Base-by-base conservation (phyloP, 1,284 basidiomycete genomes). In the Cutaneotrichosporon cavernicola region DNA sequence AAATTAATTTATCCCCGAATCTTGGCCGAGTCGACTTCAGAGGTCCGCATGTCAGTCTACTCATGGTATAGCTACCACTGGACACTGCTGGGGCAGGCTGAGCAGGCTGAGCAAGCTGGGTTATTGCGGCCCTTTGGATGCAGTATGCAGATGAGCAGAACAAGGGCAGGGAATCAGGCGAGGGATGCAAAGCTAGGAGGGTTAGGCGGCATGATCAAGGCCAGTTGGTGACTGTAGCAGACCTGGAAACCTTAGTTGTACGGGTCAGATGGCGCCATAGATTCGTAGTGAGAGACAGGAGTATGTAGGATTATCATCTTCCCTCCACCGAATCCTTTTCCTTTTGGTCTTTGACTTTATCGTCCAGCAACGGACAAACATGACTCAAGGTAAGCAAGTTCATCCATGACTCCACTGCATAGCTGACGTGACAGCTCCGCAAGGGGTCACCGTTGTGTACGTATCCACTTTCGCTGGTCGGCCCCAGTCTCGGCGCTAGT, bases 381-480 rank as follows among this genome's bases (percentile, higher is more conserved):
- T 65, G 64, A 51, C 64, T 50, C 60, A 58, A 62, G 60, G 65
- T 64, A 31, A 38, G 63, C 61, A 36, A 7, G 6, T 14, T 5
- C 3, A 7, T 26, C 7, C 22, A 22, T 26, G 10, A 13, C 18
- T 43, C 10, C 22, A 43, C 18, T 46, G 56, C 40, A 36, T 26
- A 14, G 58, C 61, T 65, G 46, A 63, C 53, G 14, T 58, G 13
- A 22, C 40, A 61, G 62, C 64, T 63, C 64, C 64, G 60, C 57
- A 65, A 65, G 67, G 67, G 56, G 67, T 68, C 43, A 60, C 67
- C 59, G 67, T 68, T 63, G 67, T 68, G 67, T 68, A 60, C 62
- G 67, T 68, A 61, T 62, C 36, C 2, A 14, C 30, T 32, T 8
- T 26, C 26, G 26, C 26, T 26, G 26, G 46, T 40, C 43, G 18